phyloP scores from a whole-genome alignment of 176 grass and related monocot species.

The Bothriochloa decipiens region DNA sequence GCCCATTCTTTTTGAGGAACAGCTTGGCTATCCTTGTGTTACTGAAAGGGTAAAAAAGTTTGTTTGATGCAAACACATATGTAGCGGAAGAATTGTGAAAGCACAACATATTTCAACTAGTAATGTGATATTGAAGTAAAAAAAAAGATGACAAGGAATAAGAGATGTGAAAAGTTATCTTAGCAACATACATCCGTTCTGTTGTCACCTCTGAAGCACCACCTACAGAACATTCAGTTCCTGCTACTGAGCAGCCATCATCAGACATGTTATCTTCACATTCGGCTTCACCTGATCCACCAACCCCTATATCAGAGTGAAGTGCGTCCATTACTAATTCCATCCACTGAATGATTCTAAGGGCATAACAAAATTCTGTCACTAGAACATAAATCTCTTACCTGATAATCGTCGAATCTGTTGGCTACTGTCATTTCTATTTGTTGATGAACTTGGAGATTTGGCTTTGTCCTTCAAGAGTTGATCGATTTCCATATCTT shows the following conservation, averaged over 20 bases:
- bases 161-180: background rate
- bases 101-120: background rate
- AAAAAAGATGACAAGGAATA: background rate
- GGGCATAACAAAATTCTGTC: constrained; percentile 28
- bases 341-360: constrained; percentile 39
- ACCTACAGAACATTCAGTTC: constrained; percentile 70
- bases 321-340: constrained; percentile 33
- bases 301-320: constrained; percentile 38
- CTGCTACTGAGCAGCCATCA: constrained; percentile 59
- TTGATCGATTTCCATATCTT: constrained; percentile 90
- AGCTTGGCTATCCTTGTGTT: constrained; percentile 53
- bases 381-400: constrained; percentile 19
- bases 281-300: constrained; percentile 51
- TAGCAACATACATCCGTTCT: constrained; percentile 46
- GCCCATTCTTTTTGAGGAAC: constrained; percentile 65
- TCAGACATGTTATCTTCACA: constrained; percentile 82
- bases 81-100: background rate
- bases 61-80: constrained; percentile 1
- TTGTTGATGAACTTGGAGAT: constrained; percentile 47
- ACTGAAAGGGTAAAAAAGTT: background rate
- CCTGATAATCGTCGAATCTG: constrained; percentile 46
- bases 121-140: background rate
- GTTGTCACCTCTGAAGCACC: constrained; percentile 55
- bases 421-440: constrained; percentile 48
- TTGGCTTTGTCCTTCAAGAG: constrained; percentile 60